These are phyloP conservation scores for Tuber umbilicatum DNA, from an alignment of 495 filamentous ascomycete species.

Conservation along the genomic window DNA sequence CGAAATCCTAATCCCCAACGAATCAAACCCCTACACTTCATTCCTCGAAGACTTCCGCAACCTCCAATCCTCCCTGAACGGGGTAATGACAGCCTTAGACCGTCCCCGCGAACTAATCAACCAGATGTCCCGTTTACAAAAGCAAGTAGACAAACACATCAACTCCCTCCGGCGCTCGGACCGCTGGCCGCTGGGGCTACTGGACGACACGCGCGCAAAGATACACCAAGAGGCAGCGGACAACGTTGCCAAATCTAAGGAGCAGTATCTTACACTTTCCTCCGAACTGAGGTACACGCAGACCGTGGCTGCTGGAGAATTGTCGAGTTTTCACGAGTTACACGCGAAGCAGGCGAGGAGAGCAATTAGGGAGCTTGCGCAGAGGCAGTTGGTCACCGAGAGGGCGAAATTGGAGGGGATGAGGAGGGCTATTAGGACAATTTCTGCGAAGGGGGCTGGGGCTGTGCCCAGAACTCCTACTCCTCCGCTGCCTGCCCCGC, in stretches of 20 bases:
- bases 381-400: conserved; percentile 70
- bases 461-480: neutral
- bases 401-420: conserved; percentile 72
- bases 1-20: conserved; percentile 57
- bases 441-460: conserved; percentile 38
- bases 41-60: conserved; percentile 71
- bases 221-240: conserved; percentile 64
- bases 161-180: conserved; percentile 64
- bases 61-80: conserved; percentile 68
- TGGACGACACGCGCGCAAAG: conserved; percentile 81
- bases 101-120: conserved; percentile 73
- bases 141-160: conserved; percentile 66
- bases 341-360: conserved; percentile 67
- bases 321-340: conserved; percentile 90
- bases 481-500: neutral
- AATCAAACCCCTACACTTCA: conserved; percentile 64
- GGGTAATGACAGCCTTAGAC: conserved; percentile 70
- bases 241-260: conserved; percentile 58
- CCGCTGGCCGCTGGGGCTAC: conserved; percentile 71
- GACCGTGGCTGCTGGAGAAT: conserved; percentile 80
- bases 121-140: conserved; percentile 57
- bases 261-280: conserved; percentile 60
- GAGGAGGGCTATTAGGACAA: conserved; percentile 62
- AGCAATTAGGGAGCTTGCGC: conserved; percentile 68
- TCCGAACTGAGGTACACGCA: conserved; percentile 85